Evolutionary conservation across 805 yeast species (phyloP), one percentile per base, ranked within the genome.

Genomic region (Grigorovia jiainica): DNA sequence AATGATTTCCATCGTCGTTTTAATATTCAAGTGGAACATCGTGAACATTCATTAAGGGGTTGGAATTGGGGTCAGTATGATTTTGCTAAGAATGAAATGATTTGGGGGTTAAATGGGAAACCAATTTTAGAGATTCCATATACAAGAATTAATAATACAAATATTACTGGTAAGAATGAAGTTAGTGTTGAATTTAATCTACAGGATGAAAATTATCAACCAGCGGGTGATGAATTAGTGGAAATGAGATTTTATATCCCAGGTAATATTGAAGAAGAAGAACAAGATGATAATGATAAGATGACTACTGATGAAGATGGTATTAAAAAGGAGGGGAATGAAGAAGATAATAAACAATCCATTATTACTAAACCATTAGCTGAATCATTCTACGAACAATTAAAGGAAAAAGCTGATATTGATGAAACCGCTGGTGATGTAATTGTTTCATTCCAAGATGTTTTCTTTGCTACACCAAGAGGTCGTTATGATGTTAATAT

Each of bases 1-100:
- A 82, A 76, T 56, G 95, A 89, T 50, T 70, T 92, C 51, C 87
- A 83, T 57, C 71, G 87, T 51, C 75, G 82, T 55, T 86, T 87
- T 63, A 71, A 70, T 43, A 68, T 85, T 34, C 75, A 75, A 43
- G 71, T 92, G 44, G 97, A 92, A 53, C 81, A 75, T 47, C 78
- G 73, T 54, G 97, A 90, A 54, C 98, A 92, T 64, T 83, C 96
- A 4, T 68, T 92, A 49, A 77, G 96, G 66, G 99, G 99, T 25
- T 92, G 98, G 98, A 92, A 92, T 64, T 92, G 98, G 98, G 99
- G 99, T 42, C 79, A 82, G 49, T 72, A 90, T 13, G 95, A 89
- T 60, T 76, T 92, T 58, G 95, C 95, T 17, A 76, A 95, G 61
- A 85, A 87, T 53, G 98, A 92, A 62, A 69, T 92, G 61, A 76